Percentiles rank a stretch among this genome's conserved stretches.
Evolutionary conservation across 2,329 filamentous ascomycete species (phyloP).

Genomic region (Verticillium alfalfae): DNA sequence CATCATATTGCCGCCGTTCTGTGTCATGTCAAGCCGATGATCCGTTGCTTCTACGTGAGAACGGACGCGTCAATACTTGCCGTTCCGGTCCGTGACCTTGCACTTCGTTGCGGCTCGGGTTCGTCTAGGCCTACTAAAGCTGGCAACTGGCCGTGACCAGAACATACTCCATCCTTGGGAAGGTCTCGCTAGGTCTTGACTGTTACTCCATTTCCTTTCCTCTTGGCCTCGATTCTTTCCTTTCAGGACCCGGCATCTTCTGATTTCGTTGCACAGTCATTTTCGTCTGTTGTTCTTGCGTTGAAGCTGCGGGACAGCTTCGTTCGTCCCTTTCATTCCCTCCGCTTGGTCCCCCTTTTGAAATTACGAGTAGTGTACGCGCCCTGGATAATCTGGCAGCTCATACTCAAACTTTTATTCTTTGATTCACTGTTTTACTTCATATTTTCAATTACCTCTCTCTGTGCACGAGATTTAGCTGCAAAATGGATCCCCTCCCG

Average conservation of each 20-base stretch:
- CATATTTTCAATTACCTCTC: constrained; percentile 6
- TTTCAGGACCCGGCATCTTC: constrained; percentile 10
- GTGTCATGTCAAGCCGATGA: constrained; percentile 3
- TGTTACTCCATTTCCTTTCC: constrained; percentile 9
- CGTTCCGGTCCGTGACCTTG: background rate
- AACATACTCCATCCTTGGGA: background rate
- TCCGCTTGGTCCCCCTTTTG: constrained; percentile 10
- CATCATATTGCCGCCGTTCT: background rate
- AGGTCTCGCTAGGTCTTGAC: constrained; percentile 15
- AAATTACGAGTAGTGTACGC: constrained; percentile 8
- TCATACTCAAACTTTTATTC: constrained; percentile 11
- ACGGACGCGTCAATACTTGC: constrained; percentile 13
- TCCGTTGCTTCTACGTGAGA: constrained; percentile 5
- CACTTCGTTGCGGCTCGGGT: background rate
- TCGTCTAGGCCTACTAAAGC: constrained; percentile 11
- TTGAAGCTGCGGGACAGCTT: constrained; percentile 32
- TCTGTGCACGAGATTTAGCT: constrained; percentile 4
- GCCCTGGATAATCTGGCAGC: constrained; percentile 15
- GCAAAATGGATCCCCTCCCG: constrained; percentile 19
- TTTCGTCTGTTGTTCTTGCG: constrained; percentile 13
- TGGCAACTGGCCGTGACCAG: background rate
- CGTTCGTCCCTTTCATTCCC: constrained; percentile 16
- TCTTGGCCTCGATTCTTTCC: constrained; percentile 14
- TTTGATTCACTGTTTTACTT: constrained; percentile 10
- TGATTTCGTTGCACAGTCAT: constrained; percentile 6